These are phyloP conservation scores for Wallacemonas sp. DNA, from an alignment of 208 protist species.

Conservation along the genomic window DNA sequence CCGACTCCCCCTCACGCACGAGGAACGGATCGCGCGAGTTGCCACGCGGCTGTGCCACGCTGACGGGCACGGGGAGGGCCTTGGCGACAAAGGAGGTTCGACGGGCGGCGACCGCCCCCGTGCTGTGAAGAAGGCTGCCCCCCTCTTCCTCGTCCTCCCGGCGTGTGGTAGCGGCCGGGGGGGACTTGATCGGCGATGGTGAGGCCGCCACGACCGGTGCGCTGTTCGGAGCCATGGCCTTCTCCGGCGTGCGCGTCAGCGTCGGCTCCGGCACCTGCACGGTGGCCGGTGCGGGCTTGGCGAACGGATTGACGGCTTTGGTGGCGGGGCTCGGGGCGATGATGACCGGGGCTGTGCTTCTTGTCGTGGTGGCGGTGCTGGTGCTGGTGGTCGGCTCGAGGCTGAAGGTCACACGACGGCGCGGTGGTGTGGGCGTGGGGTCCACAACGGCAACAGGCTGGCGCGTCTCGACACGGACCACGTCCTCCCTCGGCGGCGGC, in stretches of 20 bases:
- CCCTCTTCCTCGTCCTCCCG: neutral
- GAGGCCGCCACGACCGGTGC: neutral
- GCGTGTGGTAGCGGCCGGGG: conserved; percentile 22
- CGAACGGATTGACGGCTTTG: conserved; percentile 53
- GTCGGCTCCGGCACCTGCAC: conserved; percentile 17
- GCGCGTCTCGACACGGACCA: no score
- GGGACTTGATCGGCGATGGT: conserved; percentile 8
- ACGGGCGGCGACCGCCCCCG: neutral
- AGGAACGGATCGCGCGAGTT: conserved; percentile 37
- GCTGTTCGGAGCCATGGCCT: neutral
- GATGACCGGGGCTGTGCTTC: neutral
- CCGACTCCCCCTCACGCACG: neutral
- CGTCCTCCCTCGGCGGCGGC: neutral
- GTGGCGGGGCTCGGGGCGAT: neutral
- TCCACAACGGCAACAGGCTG: conserved; percentile 3
- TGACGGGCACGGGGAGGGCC: neutral
- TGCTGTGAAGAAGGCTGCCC: neutral
- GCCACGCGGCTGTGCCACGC: neutral
- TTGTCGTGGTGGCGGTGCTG: neutral
- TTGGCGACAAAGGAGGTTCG: conserved; percentile 2
- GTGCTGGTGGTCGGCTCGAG: neutral
- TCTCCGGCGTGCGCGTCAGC: conserved; percentile 3
- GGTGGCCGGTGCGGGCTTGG: conserved; percentile 12
- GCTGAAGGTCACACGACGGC: conserved; percentile 34
- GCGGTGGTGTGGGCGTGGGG: neutral